phyloP scores from a whole-genome alignment of 2,329 filamentous ascomycete genomes.

The Colletotrichum sp. region DNA sequence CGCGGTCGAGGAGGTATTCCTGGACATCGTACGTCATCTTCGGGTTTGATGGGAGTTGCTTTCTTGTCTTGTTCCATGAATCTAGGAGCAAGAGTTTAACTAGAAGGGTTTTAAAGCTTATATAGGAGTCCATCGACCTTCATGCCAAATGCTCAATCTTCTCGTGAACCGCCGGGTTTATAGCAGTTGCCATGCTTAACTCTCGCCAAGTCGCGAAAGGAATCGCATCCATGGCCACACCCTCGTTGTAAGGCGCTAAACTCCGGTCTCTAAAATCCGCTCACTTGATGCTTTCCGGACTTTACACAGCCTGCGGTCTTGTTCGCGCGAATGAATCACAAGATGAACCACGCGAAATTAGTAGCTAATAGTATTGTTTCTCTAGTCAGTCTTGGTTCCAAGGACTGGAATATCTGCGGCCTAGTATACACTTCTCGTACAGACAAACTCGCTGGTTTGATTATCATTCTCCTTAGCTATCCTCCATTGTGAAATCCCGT shows the following conservation, averaged over 20 bases:
- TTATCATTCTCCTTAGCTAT: neutral
- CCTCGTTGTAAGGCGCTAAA: neutral
- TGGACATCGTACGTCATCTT: conserved; percentile 25
- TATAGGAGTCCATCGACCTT: neutral
- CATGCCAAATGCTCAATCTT: neutral
- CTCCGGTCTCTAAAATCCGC: neutral
- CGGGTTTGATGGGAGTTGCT: neutral
- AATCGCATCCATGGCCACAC: neutral
- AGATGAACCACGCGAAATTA: neutral
- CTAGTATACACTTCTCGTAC: neutral
- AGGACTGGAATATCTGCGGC: neutral
- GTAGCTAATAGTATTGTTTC: neutral
- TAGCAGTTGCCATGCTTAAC: neutral
- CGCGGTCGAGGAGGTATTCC: conserved; percentile 35
- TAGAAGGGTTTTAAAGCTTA: neutral
- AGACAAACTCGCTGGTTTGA: neutral
- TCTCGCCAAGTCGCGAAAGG: neutral
- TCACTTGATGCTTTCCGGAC: neutral
- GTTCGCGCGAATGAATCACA: neutral
- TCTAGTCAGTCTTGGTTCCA: neutral
- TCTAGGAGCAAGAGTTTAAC: neutral
- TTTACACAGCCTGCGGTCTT: neutral
- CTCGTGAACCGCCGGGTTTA: neutral
- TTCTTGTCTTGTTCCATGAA: neutral
- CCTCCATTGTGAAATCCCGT: neutral